A percentile compares a stretch with the other conserved stretches of the same genome.
Evolutionary conservation across 352 stramenopile species (phyloP).

Genomic region (Albugo laibachii): DNA sequence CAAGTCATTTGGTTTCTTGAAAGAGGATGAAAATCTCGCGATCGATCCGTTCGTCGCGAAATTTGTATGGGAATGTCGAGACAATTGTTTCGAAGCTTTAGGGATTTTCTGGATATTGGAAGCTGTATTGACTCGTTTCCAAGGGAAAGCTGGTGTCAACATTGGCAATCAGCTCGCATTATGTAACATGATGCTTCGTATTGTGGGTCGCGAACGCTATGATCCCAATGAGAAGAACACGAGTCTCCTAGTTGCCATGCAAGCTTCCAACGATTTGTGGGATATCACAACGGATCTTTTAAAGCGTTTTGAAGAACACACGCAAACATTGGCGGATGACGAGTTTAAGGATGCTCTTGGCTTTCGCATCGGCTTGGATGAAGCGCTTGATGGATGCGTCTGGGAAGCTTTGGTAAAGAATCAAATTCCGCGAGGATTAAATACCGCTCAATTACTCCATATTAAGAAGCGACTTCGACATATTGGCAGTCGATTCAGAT

Average conservation of each 20-base stretch:
- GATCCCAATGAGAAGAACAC: conserved; percentile 47
- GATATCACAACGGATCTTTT: conserved; percentile 45
- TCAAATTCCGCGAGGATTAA: conserved; percentile 50
- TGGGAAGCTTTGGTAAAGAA: conserved; percentile 79
- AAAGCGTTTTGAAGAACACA: conserved; percentile 39
- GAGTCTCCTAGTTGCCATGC: conserved; percentile 30
- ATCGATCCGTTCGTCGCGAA: conserved; percentile 60
- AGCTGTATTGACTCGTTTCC: conserved; percentile 61
- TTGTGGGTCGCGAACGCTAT: conserved; percentile 60
- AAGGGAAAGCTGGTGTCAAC: conserved; percentile 67
- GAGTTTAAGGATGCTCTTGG: conserved; percentile 43
- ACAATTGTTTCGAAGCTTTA: conserved; percentile 52
- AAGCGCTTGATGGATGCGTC: conserved; percentile 69
- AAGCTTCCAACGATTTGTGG: conserved; percentile 56
- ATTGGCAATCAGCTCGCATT: conserved; percentile 61
- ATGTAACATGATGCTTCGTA: conserved; percentile 75
- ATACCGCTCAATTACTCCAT: conserved; percentile 67
- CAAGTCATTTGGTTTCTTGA: conserved; percentile 68
- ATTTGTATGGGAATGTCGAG: conserved; percentile 69
- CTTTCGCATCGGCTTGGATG: conserved; percentile 39
- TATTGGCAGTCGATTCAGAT: conserved; percentile 62
- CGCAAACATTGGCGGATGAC: conserved; percentile 20
- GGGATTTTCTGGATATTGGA: conserved; percentile 69
- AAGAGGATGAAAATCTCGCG: conserved; percentile 41
- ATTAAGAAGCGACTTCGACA: conserved; percentile 79